Base-by-base conservation (phyloP, 2,329 filamentous ascomycete species). In the Beauveria asiatica region DNA sequence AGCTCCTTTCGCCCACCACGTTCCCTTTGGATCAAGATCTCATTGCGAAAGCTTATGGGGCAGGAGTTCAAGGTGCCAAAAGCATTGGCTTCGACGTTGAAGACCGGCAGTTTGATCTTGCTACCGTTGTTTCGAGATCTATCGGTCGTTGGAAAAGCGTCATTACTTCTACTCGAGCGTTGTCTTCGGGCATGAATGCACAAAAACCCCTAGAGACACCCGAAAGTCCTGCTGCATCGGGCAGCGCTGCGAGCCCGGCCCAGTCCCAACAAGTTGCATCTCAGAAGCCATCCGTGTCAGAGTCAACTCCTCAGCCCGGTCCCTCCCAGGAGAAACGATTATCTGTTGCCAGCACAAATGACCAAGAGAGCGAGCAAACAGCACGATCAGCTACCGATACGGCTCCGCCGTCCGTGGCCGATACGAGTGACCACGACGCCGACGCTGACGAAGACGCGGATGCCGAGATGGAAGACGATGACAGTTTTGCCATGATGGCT, bases 81-180 rank as follows among this genome's bases (percentile, higher is more conserved):
- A 67, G 67, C 3, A 67, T 83, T 1, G 83, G 81, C 0, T 71
- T 81, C 49, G 75, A 73, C 45, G 57, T 81, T 2, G 75, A 81
- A 39, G 82, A 85, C 65, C 74, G 77, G 1, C 77, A 82, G 56
- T 64, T 78, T 5, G 83, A 85, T 62, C 68, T 86, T 1, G 75
- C 75, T 62, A 76, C 77, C 0, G 67, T 83, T 42, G 77, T 85
- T 6, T 72, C 80, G 7, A 74, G 75, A n/a, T 79, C 79, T 2
- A 84, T 87, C 61, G 79, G 82, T 48, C 76, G 83, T 33, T 87
- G 84, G 84, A 87, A 84, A 70, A 75, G 73, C 5, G 82, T 86
- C 17, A 80, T 87, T 13, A 73, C 77, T n/a, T 78, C 81, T 6
- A 74, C 78, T 2, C 76, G 82, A 45, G 73, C 72, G 5, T 69